Base-by-base conservation (phyloP, 495 filamentous ascomycete genomes). In the Tetracladium marchalianum region DNA sequence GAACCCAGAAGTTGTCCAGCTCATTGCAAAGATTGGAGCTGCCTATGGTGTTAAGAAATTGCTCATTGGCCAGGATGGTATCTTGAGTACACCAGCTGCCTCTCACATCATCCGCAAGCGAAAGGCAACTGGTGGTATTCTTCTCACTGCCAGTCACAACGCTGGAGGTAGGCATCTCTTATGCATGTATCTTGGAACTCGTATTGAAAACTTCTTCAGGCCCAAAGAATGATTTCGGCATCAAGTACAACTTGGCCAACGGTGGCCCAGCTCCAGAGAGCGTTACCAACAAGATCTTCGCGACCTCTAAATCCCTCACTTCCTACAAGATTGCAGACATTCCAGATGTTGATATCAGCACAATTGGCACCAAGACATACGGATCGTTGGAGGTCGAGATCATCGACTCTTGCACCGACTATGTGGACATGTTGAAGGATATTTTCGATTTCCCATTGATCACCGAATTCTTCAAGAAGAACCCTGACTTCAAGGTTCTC, bases 21-120 rank as follows among this genome's bases (percentile, higher is more conserved):
- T 94, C 66, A 96, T 97, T 63, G 90, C 92, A 53, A 94, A 96
- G 75, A 96, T 98, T 57, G 81, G 87, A 57, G 85, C 86, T 50
- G 92, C 90, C 52, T 98, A 97, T 62, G 93, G 92, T 46, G 92
- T 97, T 58, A 96, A 95, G 85, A 98, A 97, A 80, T 78, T 98
- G 13, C 64, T 97, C 57, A 82, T 98, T 62, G 92, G 92, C 33
- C 90, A 96, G 68, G 71, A 93, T 69, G 92, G 92, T 64, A 95
- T 98, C 62, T 70, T 98, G 56, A 94, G 87, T 58, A 98, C 92
- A 33, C 92, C 92, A 2, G 93, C 92, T 46, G 88, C 93, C 50
- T 93, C 86, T 62, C 89, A 98, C 66, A 68, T 98, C 52, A 98
- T 98, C 57, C 78, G 93, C 53, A 87, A 90, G 69, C 76, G 84